Evolutionary conservation across 208 protist genomes (phyloP).

Genomic region (Porcisia hertigi): DNA sequence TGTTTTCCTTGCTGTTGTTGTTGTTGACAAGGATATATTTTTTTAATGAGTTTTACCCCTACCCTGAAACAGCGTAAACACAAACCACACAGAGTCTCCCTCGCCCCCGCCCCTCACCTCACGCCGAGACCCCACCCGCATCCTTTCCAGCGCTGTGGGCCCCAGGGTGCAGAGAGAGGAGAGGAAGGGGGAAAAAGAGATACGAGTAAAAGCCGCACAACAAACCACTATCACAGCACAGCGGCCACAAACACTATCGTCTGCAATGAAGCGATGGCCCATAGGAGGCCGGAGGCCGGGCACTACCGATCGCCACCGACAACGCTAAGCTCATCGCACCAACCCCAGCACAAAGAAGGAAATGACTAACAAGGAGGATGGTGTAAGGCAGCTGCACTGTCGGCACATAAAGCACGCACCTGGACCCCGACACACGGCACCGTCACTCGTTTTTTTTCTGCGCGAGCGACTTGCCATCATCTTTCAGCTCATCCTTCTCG

Average conservation of each 20-base stretch:
- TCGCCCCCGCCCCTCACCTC: background rate
- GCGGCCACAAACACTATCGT: background rate
- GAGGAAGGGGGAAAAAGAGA: background rate
- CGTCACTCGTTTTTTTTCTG: slow-evolving; percentile 51
- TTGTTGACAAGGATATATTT: background rate
- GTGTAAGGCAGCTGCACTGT: background rate
- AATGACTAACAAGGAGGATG: background rate
- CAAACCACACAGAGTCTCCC: background rate
- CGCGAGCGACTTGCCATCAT: slow-evolving; percentile 35
- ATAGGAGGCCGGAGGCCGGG: background rate
- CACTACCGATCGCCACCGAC: background rate
- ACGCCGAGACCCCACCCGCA: background rate
- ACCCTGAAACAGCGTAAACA: background rate
- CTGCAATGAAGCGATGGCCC: background rate
- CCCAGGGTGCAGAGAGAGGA: too few relatives aligned
- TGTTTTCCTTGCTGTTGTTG: background rate
- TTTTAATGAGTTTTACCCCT: background rate
- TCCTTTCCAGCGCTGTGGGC: background rate
- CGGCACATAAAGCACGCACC: background rate
- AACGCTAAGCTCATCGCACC: background rate
- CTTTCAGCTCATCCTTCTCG: slow-evolving; percentile 30
- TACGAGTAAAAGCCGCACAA: background rate
- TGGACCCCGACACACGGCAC: background rate
- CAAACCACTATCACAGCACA: background rate
- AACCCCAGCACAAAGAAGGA: background rate